phyloP scores from a whole-genome alignment of 1,284 basidiomycete genomes.

The Trichosporon faecale region DNA sequence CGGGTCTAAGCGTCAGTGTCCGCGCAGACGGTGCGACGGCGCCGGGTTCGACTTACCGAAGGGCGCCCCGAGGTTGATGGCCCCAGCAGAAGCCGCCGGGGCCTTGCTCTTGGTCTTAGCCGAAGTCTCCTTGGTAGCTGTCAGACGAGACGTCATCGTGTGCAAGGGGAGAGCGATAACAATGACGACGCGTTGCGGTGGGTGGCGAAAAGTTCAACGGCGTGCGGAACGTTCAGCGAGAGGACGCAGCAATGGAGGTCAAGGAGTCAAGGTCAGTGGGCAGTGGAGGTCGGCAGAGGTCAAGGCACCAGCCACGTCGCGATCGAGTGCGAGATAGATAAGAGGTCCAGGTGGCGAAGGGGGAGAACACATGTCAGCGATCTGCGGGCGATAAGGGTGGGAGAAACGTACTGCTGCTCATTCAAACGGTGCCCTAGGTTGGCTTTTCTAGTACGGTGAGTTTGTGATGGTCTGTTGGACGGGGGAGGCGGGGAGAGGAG shows the following conservation, averaged over 20 bases:
- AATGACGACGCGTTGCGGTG: slow-evolving; percentile 1
- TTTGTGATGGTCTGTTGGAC: background rate
- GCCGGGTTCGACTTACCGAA: slow-evolving; percentile 29
- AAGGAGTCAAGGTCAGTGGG: background rate
- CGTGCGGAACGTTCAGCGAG: background rate
- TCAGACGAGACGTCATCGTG: slow-evolving; percentile 8
- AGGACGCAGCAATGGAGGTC: background rate
- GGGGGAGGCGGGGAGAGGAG: background rate
- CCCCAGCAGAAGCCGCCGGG: slow-evolving; percentile 37
- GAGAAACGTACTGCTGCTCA: slow-evolving; percentile 18
- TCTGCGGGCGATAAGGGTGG: background rate
- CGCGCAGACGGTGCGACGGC: background rate
- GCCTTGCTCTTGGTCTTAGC: slow-evolving; percentile 47
- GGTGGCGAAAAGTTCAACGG: background rate
- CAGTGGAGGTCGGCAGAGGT: background rate
- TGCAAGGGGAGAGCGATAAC: slow-evolving; percentile 11
- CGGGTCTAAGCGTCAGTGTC: slow-evolving; percentile 64
- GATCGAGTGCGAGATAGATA: slow-evolving; percentile 1
- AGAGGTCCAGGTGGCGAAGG: background rate
- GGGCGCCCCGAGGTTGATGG: slow-evolving; percentile 59
- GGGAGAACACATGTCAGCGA: slow-evolving; percentile 3
- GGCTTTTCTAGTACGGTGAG: slow-evolving; percentile 1
- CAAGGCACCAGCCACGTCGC: background rate
- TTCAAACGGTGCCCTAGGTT: slow-evolving; percentile 17
- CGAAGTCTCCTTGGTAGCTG: slow-evolving; percentile 51